phyloP scores from a whole-genome alignment of 225 moss, liverwort and hornwort species.

The Rhytidiadelphus loreus region DNA sequence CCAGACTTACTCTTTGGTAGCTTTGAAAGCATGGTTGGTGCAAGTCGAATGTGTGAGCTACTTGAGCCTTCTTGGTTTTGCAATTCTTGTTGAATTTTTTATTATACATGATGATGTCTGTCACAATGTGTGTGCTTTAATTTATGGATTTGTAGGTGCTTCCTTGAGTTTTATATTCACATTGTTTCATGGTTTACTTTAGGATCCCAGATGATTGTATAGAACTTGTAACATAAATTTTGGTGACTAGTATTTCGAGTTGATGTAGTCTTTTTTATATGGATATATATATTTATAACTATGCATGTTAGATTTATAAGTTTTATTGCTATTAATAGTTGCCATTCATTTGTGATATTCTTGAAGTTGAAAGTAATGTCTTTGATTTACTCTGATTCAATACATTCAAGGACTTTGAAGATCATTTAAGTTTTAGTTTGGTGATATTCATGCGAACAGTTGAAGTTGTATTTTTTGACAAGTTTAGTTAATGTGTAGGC shows the following conservation, averaged over 20 bases:
- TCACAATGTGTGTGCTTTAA: neutral
- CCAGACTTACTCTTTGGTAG: neutral
- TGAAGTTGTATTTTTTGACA: no score
- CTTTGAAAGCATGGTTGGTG: neutral
- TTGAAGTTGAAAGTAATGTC: no score
- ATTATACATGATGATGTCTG: neutral
- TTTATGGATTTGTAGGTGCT: neutral
- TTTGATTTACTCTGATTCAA: no score
- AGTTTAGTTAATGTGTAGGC: no score
- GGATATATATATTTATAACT: neutral
- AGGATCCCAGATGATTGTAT: no score
- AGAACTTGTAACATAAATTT: fast-evolving
- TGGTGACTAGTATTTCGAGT: neutral
- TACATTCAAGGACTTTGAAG: neutral
- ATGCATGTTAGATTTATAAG: neutral
- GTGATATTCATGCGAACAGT: no score
- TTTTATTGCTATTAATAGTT: no score
- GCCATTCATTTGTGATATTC: neutral
- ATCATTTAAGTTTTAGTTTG: neutral
- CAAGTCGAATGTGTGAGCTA: neutral
- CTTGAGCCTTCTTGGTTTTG: neutral
- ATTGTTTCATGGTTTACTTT: neutral
- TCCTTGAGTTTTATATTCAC: neutral
- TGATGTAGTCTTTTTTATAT: neutral
- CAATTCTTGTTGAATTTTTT: fast-evolving